Conservation (phyloP, 495 filamentous ascomycete genomes). For the Hypoxylon fuscum region DNA sequence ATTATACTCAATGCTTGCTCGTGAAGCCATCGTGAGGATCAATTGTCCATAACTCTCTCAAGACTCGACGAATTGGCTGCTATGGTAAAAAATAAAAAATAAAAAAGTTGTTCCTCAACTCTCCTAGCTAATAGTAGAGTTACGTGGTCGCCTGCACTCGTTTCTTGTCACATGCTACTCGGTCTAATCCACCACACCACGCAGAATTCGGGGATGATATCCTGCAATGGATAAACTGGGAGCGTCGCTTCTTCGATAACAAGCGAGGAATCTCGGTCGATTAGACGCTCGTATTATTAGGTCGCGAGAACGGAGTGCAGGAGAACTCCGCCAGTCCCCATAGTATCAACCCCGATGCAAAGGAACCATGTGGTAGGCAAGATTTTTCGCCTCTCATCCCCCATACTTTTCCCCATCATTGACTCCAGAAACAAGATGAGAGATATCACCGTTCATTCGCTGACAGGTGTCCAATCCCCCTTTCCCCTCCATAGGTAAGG, state of each 20-base stretch:
- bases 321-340: constrained; percentile 5
- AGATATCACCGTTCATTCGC: constrained; percentile 10
- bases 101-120: too few relatives aligned
- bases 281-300: constrained; percentile 31
- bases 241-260: constrained; percentile 1
- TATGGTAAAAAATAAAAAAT: too few relatives aligned
- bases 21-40: constrained; percentile 27
- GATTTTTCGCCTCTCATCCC: constrained; percentile 7
- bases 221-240: constrained; percentile 8
- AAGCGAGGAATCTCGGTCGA: constrained; percentile 23
- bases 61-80: too few relatives aligned
- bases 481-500: background rate
- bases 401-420: constrained; percentile 27
- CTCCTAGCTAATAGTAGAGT: too few relatives aligned
- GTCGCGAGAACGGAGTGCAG: constrained; percentile 3
- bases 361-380: constrained; percentile 6
- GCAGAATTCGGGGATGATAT: constrained; percentile 22
- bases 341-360: constrained; percentile 9
- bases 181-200: constrained; percentile 28
- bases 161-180: constrained; percentile 15
- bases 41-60: background rate
- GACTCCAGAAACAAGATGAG: constrained; percentile 7
- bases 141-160: too few relatives aligned
- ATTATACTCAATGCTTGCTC: background rate
- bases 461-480: constrained; percentile 4